Base-by-base conservation (phyloP, 495 filamentous ascomycete genomes). In the Aspergillus cristatus region DNA sequence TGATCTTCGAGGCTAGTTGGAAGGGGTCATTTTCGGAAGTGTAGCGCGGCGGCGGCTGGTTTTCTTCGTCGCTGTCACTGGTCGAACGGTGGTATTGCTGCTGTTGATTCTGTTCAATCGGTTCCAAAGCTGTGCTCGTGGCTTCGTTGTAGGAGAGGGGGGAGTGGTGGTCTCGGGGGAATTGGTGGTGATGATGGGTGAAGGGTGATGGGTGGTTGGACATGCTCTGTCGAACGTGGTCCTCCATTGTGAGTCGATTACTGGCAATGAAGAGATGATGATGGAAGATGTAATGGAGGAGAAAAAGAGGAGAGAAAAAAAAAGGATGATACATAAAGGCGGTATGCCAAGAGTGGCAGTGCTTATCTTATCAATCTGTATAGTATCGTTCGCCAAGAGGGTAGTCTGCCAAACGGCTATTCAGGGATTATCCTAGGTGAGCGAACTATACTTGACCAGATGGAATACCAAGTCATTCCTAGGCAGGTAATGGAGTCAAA, bases 1-100 rank as follows among this genome's bases (percentile, higher is more conserved):
- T 98, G 41, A 90, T 71, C 29, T 74, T 78, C 4, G 76, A 76
- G 2, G 86, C 82, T 1, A 98, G 78, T 40, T 77, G 75, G 57
- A 84, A 89, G 0, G 91, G 91, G 53, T 98, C 91, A 45, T 74
- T 80, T 31, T 71, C 72, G 13, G 46, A 48, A 22, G 70, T 79
- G 56, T 82, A 80, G 32, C 57, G 67, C 31, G 67, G 75, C n/a
- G 66, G 65, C 26, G 65, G 62, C 46, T 79, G 74, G 39, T 75
- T 71, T 63, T 93, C 87, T 36, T 84, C 65, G 47, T 88, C 82
- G 16, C 43, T 48, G 43, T 24, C 20, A 4, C 20, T 4, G 20
- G 20, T 24, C 8, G 20, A 8, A 12, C 45, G 48, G 37, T 58
- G 63, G 38, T 42, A 47, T 12, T 56, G 54, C 37, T 65, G 60